phyloP scores from a whole-genome alignment of 306 rosid species.

The Vigna unguiculata region DNA sequence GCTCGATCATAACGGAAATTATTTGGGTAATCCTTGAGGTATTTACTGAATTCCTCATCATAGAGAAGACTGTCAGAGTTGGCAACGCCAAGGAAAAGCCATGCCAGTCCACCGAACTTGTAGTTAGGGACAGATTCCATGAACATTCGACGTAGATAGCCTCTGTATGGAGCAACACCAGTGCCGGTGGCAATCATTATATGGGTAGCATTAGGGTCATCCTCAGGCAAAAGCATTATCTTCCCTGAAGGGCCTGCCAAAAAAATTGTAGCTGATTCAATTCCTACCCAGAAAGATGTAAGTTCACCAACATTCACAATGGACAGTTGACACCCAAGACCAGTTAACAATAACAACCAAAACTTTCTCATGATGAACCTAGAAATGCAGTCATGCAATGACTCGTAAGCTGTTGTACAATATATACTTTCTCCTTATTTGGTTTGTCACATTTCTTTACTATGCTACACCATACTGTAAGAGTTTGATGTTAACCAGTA shows the following conservation, averaged over 20 bases:
- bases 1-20: slow-evolving; percentile 82
- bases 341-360: slow-evolving; percentile 5
- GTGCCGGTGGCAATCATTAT: slow-evolving; percentile 98
- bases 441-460: not conserved
- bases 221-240: slow-evolving; percentile 98
- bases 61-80: slow-evolving; percentile 86
- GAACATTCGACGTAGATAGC: slow-evolving; percentile 97
- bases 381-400: not conserved
- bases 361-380: not conserved
- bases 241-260: slow-evolving; percentile 94
- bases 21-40: slow-evolving; percentile 78
- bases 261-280: slow-evolving; percentile 32
- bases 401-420: not conserved
- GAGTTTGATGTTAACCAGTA: not conserved
- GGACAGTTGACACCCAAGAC: slow-evolving; percentile 3
- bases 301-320: slow-evolving; percentile 26
- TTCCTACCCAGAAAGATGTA: slow-evolving; percentile 30
- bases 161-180: slow-evolving; percentile 94
- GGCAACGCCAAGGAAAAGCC: slow-evolving; percentile 98
- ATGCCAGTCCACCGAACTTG: slow-evolving; percentile 93
- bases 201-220: slow-evolving; percentile 89
- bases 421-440: not conserved
- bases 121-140: slow-evolving; percentile 82
- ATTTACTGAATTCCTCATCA: slow-evolving; percentile 85
- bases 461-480: not conserved